phyloP scores from a whole-genome alignment of 495 filamentous ascomycete genomes.

The Penicillium pancosmium region DNA sequence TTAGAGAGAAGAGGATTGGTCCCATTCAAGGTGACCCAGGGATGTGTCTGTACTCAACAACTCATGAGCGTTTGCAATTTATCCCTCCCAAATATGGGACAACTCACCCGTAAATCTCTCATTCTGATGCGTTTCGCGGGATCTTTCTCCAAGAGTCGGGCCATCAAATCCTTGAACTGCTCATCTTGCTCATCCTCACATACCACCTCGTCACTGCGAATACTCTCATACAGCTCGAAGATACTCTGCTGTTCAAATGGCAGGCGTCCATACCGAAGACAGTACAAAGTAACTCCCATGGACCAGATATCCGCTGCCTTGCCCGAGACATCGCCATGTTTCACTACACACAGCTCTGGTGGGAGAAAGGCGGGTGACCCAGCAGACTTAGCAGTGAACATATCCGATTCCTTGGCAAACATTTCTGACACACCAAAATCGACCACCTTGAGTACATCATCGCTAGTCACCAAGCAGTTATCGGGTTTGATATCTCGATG shows the following conservation, averaged over 20 bases:
- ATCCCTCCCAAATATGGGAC: not conserved
- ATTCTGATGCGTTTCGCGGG: slow-evolving; percentile 79
- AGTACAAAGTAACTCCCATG: slow-evolving; percentile 96
- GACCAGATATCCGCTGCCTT: slow-evolving; percentile 96
- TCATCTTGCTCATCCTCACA: slow-evolving; percentile 51
- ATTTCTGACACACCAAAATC: slow-evolving; percentile 99
- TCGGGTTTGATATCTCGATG: slow-evolving; percentile 99
- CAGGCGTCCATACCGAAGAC: slow-evolving; percentile 82
- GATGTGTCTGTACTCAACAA: slow-evolving; percentile 66
- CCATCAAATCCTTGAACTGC: slow-evolving; percentile 69
- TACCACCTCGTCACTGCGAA: slow-evolving; percentile 64
- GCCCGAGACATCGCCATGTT: slow-evolving; percentile 85
- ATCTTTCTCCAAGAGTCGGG: slow-evolving; percentile 72
- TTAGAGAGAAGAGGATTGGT: slow-evolving; percentile 77
- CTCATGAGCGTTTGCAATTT: slow-evolving; percentile 10
- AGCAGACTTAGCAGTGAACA: slow-evolving; percentile 92
- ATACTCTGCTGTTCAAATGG: slow-evolving; percentile 80
- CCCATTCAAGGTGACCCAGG: slow-evolving; percentile 88
- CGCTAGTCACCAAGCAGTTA: slow-evolving; percentile 86
- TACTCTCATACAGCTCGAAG: slow-evolving; percentile 86
- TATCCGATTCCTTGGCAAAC: slow-evolving; percentile 86
- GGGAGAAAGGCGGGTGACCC: slow-evolving; percentile 95
- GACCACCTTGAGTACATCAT: slow-evolving; percentile 93
- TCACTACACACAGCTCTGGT: slow-evolving; percentile 87
- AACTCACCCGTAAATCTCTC: slow-evolving; percentile 73